Conservation (phyloP, 2,329 filamentous ascomycete genomes). For the Cadophora sp. region DNA sequence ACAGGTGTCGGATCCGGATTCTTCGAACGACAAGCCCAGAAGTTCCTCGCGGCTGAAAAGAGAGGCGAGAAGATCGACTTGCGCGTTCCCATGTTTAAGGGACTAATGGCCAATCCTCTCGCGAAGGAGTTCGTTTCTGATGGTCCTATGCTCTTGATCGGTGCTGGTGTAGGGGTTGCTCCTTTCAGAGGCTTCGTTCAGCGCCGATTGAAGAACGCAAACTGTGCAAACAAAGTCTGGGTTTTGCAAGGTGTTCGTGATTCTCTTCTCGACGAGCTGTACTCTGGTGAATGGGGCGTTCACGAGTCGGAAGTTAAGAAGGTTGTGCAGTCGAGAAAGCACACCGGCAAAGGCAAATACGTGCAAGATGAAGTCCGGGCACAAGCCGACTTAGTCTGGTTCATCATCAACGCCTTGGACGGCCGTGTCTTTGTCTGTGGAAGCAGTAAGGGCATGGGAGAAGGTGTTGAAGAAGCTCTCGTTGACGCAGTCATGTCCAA, state of each 20-base stretch:
- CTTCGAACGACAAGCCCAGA: slow-evolving; percentile 83
- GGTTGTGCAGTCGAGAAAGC: slow-evolving; percentile 77
- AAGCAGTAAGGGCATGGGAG: slow-evolving; percentile 95
- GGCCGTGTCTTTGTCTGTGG: slow-evolving; percentile 97
- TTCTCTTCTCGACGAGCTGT: slow-evolving; percentile 92
- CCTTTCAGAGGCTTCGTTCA: slow-evolving; percentile 98
- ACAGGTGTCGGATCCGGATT: slow-evolving; percentile 93
- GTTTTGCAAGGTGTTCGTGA: slow-evolving; percentile 95
- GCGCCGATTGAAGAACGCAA: slow-evolving; percentile 89
- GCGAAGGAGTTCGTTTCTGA: slow-evolving; percentile 91
- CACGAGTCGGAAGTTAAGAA: slow-evolving; percentile 87
- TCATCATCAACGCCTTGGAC: slow-evolving; percentile 94
- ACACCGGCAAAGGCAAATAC: slow-evolving; percentile 73
- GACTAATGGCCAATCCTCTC: slow-evolving; percentile 95
- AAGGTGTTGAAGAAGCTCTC: slow-evolving; percentile 88
- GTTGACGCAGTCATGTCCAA: slow-evolving; percentile 92
- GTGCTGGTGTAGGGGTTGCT: slow-evolving; percentile 94
- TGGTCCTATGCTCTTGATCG: slow-evolving; percentile 96
- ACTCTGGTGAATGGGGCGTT: slow-evolving; percentile 94
- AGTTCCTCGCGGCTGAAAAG: slow-evolving; percentile 72
- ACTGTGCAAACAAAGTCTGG: slow-evolving; percentile 98
- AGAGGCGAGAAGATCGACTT: slow-evolving; percentile 67
- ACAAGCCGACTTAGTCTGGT: slow-evolving; percentile 98
- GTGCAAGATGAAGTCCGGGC: slow-evolving; percentile 93
- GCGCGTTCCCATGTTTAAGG: slow-evolving; percentile 95